These are phyloP conservation scores for Diaporthe sp. DNA, from an alignment of 2,329 filamentous ascomycete genomes.

Conservation along the genomic window DNA sequence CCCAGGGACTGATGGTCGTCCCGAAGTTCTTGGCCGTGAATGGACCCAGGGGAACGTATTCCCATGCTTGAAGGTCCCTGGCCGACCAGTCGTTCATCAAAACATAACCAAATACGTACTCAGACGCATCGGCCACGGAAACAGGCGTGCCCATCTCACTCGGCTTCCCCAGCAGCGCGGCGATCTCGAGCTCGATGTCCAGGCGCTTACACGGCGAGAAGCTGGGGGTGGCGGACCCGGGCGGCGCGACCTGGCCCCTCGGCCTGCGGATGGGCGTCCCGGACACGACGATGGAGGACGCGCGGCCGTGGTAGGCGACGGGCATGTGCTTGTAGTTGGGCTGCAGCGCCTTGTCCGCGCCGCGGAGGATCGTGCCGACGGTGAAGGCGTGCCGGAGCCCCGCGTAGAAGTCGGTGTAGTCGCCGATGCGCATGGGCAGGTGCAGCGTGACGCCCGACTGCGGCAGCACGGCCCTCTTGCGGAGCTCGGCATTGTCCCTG, in stretches of 20 bases:
- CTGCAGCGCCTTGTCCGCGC: slow-evolving; percentile 81
- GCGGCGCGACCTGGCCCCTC: slow-evolving; percentile 77
- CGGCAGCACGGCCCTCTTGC: slow-evolving; percentile 49
- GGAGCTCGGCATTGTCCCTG: slow-evolving; percentile 54
- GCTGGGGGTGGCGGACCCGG: slow-evolving; percentile 66
- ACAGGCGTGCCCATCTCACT: slow-evolving; percentile 78
- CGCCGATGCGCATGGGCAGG: slow-evolving; percentile 82
- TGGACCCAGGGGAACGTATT: slow-evolving; percentile 74
- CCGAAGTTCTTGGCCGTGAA: slow-evolving; percentile 74
- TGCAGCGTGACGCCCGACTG: slow-evolving; percentile 72
- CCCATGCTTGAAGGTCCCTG: slow-evolving; percentile 72
- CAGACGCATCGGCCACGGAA: slow-evolving; percentile 75
- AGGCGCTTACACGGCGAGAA: slow-evolving; percentile 72
- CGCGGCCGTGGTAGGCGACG: slow-evolving; percentile 85
- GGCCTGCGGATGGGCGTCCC: slow-evolving; percentile 81
- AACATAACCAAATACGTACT: slow-evolving; percentile 79
- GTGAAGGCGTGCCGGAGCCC: slow-evolving; percentile 82
- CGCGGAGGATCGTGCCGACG: slow-evolving; percentile 80
- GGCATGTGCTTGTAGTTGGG: slow-evolving; percentile 87
- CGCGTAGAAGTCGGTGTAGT: slow-evolving; percentile 90
- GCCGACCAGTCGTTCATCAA: slow-evolving; percentile 77
- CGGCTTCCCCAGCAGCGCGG: slow-evolving; percentile 79
- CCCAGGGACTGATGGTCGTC: slow-evolving; percentile 74
- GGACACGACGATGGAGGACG: slow-evolving; percentile 81
- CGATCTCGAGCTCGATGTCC: slow-evolving; percentile 85